Conservation (phyloP, 1,139 yeast genomes). For the Pichia sp. region DNA sequence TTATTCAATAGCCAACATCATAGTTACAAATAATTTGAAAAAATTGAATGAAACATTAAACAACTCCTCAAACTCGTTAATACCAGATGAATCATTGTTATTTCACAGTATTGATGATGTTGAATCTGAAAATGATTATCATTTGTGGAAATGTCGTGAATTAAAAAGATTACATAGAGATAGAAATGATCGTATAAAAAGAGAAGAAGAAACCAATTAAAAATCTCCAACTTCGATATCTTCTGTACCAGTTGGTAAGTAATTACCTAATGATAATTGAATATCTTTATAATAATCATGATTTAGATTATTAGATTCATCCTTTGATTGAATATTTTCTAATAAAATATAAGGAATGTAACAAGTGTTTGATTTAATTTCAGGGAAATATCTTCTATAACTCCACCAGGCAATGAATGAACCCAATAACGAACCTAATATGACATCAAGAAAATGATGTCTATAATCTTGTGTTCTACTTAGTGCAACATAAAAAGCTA, state of each 20-base stretch:
- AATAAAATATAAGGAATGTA: slow-evolving; percentile 26
- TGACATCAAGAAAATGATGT: slow-evolving; percentile 67
- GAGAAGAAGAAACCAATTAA: slow-evolving; percentile 1
- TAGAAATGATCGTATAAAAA: slow-evolving; percentile 5
- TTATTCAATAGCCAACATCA: neutral
- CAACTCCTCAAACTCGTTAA: neutral
- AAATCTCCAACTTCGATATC: slow-evolving; percentile 1
- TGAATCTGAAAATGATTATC: slow-evolving; percentile 1
- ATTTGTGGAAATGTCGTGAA: slow-evolving; percentile 11
- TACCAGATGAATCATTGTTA: slow-evolving; percentile 2
- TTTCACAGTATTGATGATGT: slow-evolving; percentile 5
- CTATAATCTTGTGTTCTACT: slow-evolving; percentile 68
- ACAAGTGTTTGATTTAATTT: slow-evolving; percentile 18
- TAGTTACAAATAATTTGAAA: neutral
- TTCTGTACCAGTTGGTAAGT: slow-evolving; percentile 9
- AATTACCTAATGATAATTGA: slow-evolving; percentile 6
- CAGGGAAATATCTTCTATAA: slow-evolving; percentile 41
- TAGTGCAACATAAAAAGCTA: slow-evolving; percentile 49
- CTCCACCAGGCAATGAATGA: slow-evolving; percentile 40
- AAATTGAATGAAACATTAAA: neutral
- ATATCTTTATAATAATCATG: slow-evolving; percentile 15
- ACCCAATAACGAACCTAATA: slow-evolving; percentile 53
- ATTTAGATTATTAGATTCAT: neutral
- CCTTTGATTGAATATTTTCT: slow-evolving; percentile 5
- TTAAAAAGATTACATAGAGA: slow-evolving; percentile 11